Conservation (phyloP, 1,284 basidiomycete species). For the Puccinia horiana region DNA sequence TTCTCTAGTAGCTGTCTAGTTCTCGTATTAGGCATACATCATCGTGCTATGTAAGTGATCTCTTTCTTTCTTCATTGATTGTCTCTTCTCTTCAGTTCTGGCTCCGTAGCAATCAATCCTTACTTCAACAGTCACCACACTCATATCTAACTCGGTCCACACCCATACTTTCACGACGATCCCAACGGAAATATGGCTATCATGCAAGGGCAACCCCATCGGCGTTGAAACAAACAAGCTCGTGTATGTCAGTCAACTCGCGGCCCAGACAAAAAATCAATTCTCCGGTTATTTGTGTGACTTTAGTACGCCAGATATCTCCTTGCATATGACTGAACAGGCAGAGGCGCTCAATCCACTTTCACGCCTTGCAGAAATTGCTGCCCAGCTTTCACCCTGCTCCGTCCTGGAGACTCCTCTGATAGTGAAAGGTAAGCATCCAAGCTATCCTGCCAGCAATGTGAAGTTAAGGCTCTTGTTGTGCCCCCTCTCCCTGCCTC, state of each 20-base stretch:
- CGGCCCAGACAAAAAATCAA: background rate
- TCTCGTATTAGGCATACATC: no score
- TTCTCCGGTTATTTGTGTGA: background rate
- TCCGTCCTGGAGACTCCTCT: background rate
- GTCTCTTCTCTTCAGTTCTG: slow-evolving; percentile 8
- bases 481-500: background rate
- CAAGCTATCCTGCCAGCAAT: background rate
- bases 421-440: background rate
- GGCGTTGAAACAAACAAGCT: background rate
- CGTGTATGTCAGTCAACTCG: background rate
- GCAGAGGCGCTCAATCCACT: background rate
- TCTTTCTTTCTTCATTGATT: background rate
- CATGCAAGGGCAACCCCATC: background rate
- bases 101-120: background rate
- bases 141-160: background rate
- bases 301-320: background rate
- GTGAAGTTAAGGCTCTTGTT: background rate
- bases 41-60: background rate
- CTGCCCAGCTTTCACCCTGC: background rate
- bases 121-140: background rate
- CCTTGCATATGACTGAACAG: background rate
- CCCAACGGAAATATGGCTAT: background rate
- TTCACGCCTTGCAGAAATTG: background rate
- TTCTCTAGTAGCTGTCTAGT: no score
- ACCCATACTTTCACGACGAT: background rate